Evolutionary conservation across 2,329 filamentous ascomycete species (phyloP), one percentile per base, ranked within the genome.

Genomic region (Pseudogymnoascus sp.): DNA sequence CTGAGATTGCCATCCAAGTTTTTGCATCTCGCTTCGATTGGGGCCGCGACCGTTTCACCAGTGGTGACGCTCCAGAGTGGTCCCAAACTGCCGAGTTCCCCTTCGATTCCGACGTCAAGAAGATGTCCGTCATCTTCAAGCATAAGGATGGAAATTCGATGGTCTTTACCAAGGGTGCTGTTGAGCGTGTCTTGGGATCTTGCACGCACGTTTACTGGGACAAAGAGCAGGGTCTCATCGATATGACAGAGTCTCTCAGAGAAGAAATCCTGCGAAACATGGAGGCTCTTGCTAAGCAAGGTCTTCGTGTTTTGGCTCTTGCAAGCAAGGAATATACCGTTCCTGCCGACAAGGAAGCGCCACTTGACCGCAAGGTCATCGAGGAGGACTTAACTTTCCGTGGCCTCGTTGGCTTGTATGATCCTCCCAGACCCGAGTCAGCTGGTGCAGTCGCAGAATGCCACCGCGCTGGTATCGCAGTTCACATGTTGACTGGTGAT

Each of bases 401-500:
- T 12, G 92, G 91, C n/a, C 80, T 96, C 8, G 84, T 87, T 41
- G 87, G 87, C 41, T 79, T 90, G 3, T 89, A 89, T 67, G 87
- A 91, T 64, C 88, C 88, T 11, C 88, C 87, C 58, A 83, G 88
- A 7, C 74, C 79, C 1, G 88, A 90, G 70, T 86, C 86, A 8
- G 81, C 81, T 11, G 81, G 76, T 2, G 84, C 85, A 2, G 83
- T 88, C 18, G 73, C 75, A 43, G 76, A 78, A 64, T 88, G 84
- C 69, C 81, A 81, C 63, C 71, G 77, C 37, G 85, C 85, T 14
- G 85, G 85, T 47, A 82, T 88, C 63, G 78, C 80, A 28, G 84
- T 88, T 8, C 84, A 87, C 69, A 88, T 88, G 85, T 78, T 88
- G 16, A 94, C 90, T 20, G 90, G 90, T 62, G 90, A 94, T 68